These are phyloP conservation scores for Neonectria punicea DNA, from an alignment of 2,329 filamentous ascomycete genomes.

Conservation along the genomic window DNA sequence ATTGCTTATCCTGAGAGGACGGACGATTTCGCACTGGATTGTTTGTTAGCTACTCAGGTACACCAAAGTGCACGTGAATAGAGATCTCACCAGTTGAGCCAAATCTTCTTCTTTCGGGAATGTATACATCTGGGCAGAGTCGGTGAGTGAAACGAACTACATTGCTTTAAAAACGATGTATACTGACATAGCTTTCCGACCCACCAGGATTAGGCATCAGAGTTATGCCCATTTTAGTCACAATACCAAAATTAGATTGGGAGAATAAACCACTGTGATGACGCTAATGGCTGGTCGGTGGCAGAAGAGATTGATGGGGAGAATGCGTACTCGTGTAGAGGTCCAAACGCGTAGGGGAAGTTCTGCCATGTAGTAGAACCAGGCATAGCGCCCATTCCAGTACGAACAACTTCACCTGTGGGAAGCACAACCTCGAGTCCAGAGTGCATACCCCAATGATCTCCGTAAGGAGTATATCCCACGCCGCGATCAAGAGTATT, in stretches of 20 bases:
- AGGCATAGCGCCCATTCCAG: conserved; percentile 34
- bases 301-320: too few relatives aligned
- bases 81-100: neutral
- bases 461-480: conserved; percentile 33
- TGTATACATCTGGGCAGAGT: conserved; percentile 5
- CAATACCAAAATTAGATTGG: conserved; percentile 30
- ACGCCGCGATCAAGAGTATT: conserved; percentile 33
- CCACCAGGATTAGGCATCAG: conserved; percentile 32
- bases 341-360: conserved; percentile 33
- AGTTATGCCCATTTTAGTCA: conserved; percentile 34
- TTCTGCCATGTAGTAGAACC: conserved; percentile 30
- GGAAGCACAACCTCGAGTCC: conserved; percentile 35
- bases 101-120: neutral
- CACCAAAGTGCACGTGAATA: neutral
- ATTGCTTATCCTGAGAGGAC: neutral
- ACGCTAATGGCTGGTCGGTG: too few relatives aligned
- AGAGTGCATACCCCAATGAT: conserved; percentile 36
- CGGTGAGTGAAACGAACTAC: neutral
- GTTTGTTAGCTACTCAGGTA: neutral
- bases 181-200: neutral
- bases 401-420: conserved; percentile 26
- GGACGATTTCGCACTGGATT: neutral
- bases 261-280: conserved; percentile 23
- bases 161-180: too few relatives aligned
- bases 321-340: neutral